These are phyloP conservation scores for Irineochytrium annulatum DNA, from an alignment of 192 early-diverging fungal genomes.

Conservation along the genomic window DNA sequence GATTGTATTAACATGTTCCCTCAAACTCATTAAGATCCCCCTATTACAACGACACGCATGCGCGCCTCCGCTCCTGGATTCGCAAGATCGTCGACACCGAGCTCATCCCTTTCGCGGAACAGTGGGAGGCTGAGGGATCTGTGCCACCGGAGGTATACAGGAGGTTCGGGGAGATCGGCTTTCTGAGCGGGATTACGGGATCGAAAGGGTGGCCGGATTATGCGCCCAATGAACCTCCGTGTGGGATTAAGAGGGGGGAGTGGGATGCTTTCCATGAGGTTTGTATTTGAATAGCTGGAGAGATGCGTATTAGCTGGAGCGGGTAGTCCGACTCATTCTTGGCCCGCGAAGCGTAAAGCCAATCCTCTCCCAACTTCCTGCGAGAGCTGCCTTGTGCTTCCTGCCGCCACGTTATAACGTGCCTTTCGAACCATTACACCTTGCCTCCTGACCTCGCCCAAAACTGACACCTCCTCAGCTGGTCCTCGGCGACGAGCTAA, in stretches of 20 bases:
- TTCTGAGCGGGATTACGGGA: conserved; percentile 34
- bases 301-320: no score
- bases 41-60: conserved; percentile 46
- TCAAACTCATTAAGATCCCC: conserved; percentile 8
- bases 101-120: conserved; percentile 63
- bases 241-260: conserved; percentile 47
- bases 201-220: conserved; percentile 25
- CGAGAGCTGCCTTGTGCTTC: not conserved
- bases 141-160: conserved; percentile 14
- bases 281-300: no score
- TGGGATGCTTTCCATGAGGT: conserved; percentile 67
- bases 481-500: conserved; percentile 19
- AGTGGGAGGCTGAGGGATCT: conserved; percentile 36
- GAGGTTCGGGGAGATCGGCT: conserved; percentile 15
- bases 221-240: conserved; percentile 34
- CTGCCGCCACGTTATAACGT: no score
- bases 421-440: no score
- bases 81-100: conserved; percentile 68
- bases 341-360: no score
- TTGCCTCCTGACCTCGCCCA: no score
- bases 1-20: no score
- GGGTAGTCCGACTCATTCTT: no score
- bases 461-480: no score
- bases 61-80: conserved; percentile 47
- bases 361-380: no score